Evolutionary conservation across 2,329 filamentous ascomycete species (phyloP), one percentile per base, ranked within the genome.

Genomic region (Fusarium subglutinans): DNA sequence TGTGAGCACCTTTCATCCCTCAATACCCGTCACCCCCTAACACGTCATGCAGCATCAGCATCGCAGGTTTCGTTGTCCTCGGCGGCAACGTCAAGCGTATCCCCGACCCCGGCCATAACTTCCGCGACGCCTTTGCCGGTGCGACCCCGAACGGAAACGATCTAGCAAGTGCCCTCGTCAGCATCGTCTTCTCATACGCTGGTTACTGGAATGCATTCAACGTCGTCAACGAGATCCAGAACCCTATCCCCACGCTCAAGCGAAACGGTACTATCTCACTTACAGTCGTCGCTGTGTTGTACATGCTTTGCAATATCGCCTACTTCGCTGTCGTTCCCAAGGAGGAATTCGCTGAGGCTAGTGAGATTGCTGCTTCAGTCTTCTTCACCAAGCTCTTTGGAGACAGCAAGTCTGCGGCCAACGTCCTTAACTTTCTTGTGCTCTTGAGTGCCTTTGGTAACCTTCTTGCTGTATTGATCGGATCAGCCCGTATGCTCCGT

Each of bases 351-450:
- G 75, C 84, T 0, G 79, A 81, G 1, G 89, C 88, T 5, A 85
- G 84, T 12, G 84, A 89, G 70, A 86, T 89, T 12, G 87, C 88
- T 0, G 90, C 90, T 0, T 84, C 85, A 24, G 79, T 90, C 12
- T 90, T 91, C 80, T 92, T 92, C 77, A 81, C 84, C 11, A 86
- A 86, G 3, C 87, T 90, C 1, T 91, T 91, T 59, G 89, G 89
- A 1, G 79, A 79, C 4, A 82, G 82, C 3, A 86, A 82, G 44
- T 55, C 66, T 5, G 86, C 88, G 4, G 84, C 87, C 4, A 84
- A 83, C 11, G 90, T 85, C 0, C 80, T 91, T 20, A 90, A 90
- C 70, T 85, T 90, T 13, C 82, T 90, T 0, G 88, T 91, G 18
- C 83, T 87, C 4, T 76, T 91, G 6, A 88, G 86, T 68, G 86